Evolutionary conservation across 371 early-diverging fungal genomes (phyloP), one percentile per base, ranked within the genome.

Genomic region (Mucor plumbeus): DNA sequence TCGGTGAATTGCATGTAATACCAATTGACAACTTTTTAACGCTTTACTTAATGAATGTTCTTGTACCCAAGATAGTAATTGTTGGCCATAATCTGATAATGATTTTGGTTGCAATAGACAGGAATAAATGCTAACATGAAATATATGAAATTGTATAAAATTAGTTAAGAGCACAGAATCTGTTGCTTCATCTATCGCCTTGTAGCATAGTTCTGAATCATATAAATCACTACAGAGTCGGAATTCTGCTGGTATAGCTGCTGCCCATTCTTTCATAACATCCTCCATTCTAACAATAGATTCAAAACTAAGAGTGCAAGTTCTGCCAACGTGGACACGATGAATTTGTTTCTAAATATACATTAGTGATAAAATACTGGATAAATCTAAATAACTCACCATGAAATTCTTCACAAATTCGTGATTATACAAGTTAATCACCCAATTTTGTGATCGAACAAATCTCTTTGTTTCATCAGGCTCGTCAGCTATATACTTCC

Each of bases 261-360:
- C n/a, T 36, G 38, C 26, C 47, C 55, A 63, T 34, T 71, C 71
- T 4, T 13, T 40, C 1, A 71, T 43, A 1, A 71, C 44, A 9
- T 61, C 48, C 9, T 67, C 67, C 34, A 67, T 15, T 17, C 41
- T 40, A 0, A 71, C 13, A n/a, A 71, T 61, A 34, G 63, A 53
- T 40, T 71, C 67, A 15, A 71, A 71, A 5, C 48, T 71, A 43
- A 67, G n/a, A 4, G 67, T 60, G 56, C 64, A 67, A 1, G 55
- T 48, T n/a, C n/a, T 55, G 10, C 71, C 71, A 7, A 67, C 6
- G 26, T 60, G 67, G 4, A 71, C 54, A 36, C 38, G 31, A 47
- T 67, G 55, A n/a, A 72, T 35, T 55, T 36, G 55, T 47, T 5
- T 57, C 59, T 40, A 21, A 38, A 31, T 21, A 13, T 8, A 11